phyloP scores from a whole-genome alignment of 352 stramenopile species.

The Hyaloperonospora brassicae region DNA sequence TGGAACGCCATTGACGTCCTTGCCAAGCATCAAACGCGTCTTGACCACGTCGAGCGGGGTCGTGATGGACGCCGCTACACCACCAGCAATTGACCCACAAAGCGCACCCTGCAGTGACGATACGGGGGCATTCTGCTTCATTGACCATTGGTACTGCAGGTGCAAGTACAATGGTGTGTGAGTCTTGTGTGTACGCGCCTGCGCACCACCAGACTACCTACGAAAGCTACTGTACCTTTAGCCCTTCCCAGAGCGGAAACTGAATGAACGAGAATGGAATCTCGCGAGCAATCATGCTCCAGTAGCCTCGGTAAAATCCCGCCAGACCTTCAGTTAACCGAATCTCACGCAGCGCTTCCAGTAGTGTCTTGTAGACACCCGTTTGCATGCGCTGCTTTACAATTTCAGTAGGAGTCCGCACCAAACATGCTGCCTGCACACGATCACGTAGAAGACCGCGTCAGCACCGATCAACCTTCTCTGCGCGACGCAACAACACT shows the following conservation, averaged over 20 bases:
- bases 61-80: slow-evolving; percentile 93
- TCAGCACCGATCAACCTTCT: background rate
- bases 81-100: slow-evolving; percentile 93
- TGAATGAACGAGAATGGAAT: slow-evolving; percentile 99
- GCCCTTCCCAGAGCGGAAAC: slow-evolving; percentile 97
- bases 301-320: slow-evolving; percentile 96
- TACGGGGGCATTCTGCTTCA: slow-evolving; percentile 68
- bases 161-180: slow-evolving; percentile 4
- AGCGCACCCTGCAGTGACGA: slow-evolving; percentile 88
- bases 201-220: background rate
- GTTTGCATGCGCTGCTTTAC: slow-evolving; percentile 99
- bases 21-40: slow-evolving; percentile 97
- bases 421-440: slow-evolving; percentile 88
- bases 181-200: background rate
- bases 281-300: slow-evolving; percentile 96
- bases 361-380: slow-evolving; percentile 72
- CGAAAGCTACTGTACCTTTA: slow-evolving; percentile 76
- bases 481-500: background rate
- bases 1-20: slow-evolving; percentile 86
- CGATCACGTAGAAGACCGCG: slow-evolving; percentile 7
- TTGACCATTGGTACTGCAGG: slow-evolving; percentile 65
- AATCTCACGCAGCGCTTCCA: slow-evolving; percentile 69
- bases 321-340: slow-evolving; percentile 59
- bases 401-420: slow-evolving; percentile 98
- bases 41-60: slow-evolving; percentile 99